Conservation (phyloP, 2,329 filamentous ascomycete genomes). For the Cladophialophora bantiana region DNA sequence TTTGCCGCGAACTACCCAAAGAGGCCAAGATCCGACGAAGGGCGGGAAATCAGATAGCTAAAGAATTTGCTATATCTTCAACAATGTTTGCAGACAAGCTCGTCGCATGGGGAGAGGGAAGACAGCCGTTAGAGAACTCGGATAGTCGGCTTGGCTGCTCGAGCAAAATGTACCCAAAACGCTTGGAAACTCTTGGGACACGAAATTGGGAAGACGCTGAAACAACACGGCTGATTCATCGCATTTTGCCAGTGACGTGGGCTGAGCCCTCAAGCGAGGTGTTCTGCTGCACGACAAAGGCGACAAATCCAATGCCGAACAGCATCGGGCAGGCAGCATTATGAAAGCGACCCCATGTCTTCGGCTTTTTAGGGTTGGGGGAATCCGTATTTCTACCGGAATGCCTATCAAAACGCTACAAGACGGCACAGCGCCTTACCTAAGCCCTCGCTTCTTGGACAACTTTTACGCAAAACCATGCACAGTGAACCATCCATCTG, state of each 20-base stretch:
- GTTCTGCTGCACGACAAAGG: neutral
- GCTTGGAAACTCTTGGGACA: neutral
- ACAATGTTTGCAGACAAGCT: neutral
- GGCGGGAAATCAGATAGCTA: neutral
- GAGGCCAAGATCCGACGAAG: neutral
- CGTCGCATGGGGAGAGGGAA: neutral
- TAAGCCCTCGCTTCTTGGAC: neutral
- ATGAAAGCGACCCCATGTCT: constrained; percentile 6
- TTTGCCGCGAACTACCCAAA: neutral
- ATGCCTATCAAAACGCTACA: neutral
- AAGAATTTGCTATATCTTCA: neutral
- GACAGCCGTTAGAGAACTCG: neutral
- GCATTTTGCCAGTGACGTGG: constrained; percentile 6
- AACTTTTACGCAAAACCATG: neutral
- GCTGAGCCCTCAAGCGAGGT: constrained; percentile 3
- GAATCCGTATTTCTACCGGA: neutral
- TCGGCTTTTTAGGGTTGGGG: neutral
- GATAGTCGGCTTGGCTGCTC: neutral
- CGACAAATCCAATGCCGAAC: neutral
- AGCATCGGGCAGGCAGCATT: neutral
- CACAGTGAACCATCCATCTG: neutral
- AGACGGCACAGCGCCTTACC: neutral
- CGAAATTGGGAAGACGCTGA: neutral
- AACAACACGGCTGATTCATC: constrained; percentile 9
- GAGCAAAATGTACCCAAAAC: neutral